These are phyloP conservation scores for Naganishia friedmannii DNA, from an alignment of 768 basidiomycete species.

Conservation along the genomic window DNA sequence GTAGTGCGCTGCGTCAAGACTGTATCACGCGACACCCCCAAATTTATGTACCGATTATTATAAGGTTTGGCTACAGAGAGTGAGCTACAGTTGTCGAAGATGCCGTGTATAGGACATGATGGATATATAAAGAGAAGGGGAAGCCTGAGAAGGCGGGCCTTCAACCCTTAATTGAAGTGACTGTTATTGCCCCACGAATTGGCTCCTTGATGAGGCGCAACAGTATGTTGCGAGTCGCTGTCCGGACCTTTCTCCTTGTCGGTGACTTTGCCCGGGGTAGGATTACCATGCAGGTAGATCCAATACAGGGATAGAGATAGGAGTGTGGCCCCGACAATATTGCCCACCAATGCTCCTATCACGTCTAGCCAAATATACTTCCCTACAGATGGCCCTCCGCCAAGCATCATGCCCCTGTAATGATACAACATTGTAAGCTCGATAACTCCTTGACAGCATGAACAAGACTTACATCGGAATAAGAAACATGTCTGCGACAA, in stretches of 20 bases:
- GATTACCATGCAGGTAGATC: slow-evolving; percentile 21
- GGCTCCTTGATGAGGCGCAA: slow-evolving; percentile 22
- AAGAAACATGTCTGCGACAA: slow-evolving; percentile 30
- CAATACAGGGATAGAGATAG: slow-evolving; percentile 21
- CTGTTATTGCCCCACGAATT: slow-evolving; percentile 23
- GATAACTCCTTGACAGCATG: not conserved
- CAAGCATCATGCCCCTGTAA: slow-evolving; percentile 27
- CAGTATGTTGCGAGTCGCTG: slow-evolving; percentile 16
- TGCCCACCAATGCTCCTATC: slow-evolving; percentile 24
- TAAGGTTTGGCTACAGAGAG: not conserved
- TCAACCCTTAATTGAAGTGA: slow-evolving; percentile 5
- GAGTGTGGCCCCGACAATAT: slow-evolving; percentile 24
- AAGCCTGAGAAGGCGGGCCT: not conserved
- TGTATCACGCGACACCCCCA: no score
- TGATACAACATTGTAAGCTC: not conserved
- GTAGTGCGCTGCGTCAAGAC: no score
- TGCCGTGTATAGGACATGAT: not conserved
- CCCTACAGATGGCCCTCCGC: not conserved
- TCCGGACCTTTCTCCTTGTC: slow-evolving; percentile 28
- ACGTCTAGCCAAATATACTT: slow-evolving; percentile 28
- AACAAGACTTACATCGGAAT: slow-evolving; percentile 18
- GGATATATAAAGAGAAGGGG: not conserved
- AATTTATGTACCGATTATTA: not conserved
- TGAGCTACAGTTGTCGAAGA: not conserved
- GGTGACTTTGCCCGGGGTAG: slow-evolving; percentile 25